Percentiles rank a stretch among this genome's conserved stretches.
Conservation (phyloP, 2,329 filamentous ascomycete species). For the Talaromyces atroroseus region DNA sequence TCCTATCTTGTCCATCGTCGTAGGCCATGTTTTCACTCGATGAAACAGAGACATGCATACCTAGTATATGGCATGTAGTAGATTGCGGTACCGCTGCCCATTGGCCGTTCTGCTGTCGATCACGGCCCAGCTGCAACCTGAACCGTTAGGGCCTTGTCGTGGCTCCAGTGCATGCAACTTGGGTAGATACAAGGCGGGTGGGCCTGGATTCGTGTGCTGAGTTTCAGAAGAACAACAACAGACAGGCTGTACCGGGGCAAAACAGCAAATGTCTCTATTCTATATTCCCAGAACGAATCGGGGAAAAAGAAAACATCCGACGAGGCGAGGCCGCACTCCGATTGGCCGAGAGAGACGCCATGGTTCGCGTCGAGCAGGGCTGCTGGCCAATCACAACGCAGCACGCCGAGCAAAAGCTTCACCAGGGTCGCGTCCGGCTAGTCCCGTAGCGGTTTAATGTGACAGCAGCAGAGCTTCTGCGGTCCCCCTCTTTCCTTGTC, state of each 20-base stretch:
- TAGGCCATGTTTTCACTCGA: too few species aligned
- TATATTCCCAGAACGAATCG: background rate
- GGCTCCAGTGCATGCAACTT: background rate
- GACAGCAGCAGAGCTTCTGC: background rate
- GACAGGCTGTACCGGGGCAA: too few species aligned
- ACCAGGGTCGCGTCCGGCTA: constrained; percentile 2
- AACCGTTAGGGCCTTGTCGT: background rate
- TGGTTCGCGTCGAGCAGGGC: constrained; percentile 1
- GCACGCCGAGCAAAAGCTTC: background rate
- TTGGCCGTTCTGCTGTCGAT: background rate
- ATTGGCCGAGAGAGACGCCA: background rate
- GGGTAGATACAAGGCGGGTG: background rate
- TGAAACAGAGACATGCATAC: too few species aligned
- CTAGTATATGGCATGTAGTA: background rate
- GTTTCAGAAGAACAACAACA: too few species aligned
- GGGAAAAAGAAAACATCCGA: background rate
- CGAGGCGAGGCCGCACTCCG: background rate
- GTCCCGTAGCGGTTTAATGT: background rate
- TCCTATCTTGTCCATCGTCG: too few species aligned
- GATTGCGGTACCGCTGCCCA: background rate
- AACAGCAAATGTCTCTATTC: background rate
- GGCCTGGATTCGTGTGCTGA: background rate
- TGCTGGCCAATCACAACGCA: background rate
- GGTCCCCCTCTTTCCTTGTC: background rate
- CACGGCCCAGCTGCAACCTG: background rate